Percentiles rank a stretch among this genome's conserved stretches.
Evolutionary conservation across 2,329 filamentous ascomycete genomes (phyloP).

Genomic region (Ceratocystis lukuohia): DNA sequence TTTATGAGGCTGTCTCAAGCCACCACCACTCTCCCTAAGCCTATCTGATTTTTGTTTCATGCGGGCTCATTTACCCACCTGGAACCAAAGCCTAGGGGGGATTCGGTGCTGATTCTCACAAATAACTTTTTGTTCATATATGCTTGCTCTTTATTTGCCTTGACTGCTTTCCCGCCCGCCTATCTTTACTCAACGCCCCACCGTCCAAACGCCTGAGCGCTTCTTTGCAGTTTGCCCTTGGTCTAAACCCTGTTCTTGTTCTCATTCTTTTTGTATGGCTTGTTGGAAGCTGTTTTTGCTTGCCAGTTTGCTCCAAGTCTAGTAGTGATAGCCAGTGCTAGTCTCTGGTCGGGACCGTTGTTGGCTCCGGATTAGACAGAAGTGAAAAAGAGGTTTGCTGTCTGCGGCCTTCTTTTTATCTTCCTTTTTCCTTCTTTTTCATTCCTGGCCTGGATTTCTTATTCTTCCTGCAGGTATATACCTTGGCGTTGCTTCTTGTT

Average conservation of each 20-base stretch:
- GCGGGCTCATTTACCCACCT: not conserved
- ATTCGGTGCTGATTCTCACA: not conserved
- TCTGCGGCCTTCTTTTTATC: not conserved
- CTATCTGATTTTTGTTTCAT: not conserved
- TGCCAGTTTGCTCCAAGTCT: not conserved
- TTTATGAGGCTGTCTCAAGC: not conserved
- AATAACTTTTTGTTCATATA: not conserved
- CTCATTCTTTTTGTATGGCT: not conserved
- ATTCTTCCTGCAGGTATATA: not conserved
- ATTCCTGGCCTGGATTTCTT: not conserved
- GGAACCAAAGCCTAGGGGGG: not conserved
- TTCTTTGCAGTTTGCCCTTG: not conserved
- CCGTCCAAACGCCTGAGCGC: not conserved
- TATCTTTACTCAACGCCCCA: not conserved
- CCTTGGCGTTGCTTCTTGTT: not conserved
- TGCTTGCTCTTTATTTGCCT: not conserved
- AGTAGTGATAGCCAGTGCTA: not conserved
- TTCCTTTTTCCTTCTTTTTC: constrained; percentile 7
- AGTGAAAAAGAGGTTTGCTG: too few species aligned
- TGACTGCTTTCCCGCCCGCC: not conserved
- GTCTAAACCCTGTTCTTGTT: not conserved
- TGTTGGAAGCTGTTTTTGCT: not conserved
- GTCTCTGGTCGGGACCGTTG: not conserved
- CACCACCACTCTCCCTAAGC: not conserved
- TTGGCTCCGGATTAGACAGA: not conserved